These are phyloP conservation scores for Berberis thunbergii DNA, from an alignment of 164 flowering plant genomes.

Conservation along the genomic window DNA sequence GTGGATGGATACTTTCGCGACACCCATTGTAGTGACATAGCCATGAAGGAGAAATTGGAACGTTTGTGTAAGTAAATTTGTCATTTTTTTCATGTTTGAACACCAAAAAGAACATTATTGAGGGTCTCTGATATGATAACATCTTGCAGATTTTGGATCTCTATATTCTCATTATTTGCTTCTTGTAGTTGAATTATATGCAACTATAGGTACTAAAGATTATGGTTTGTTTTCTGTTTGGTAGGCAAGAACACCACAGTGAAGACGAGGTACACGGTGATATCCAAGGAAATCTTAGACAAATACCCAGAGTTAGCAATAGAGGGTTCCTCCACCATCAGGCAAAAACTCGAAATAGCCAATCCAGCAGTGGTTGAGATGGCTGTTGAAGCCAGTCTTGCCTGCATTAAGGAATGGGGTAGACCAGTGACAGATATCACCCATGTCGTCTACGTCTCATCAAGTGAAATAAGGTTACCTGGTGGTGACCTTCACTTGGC, in stretches of 20 bases:
- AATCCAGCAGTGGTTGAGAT: neutral
- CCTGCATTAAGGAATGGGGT: slow-evolving; percentile 1
- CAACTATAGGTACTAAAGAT: too few species aligned
- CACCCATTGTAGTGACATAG: neutral
- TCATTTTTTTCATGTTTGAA: too few species aligned
- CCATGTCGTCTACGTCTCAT: too few species aligned
- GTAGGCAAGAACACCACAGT: slow-evolving; percentile 2
- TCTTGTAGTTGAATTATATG: too few species aligned
- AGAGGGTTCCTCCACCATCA: neutral
- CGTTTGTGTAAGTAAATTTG: neutral
- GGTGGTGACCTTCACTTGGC: too few species aligned
- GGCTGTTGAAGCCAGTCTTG: slow-evolving; percentile 1
- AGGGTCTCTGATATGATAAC: too few species aligned
- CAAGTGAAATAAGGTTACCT: too few species aligned
- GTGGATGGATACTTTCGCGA: neutral
- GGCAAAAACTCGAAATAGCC: neutral
- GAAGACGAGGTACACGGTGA: slow-evolving; percentile 2
- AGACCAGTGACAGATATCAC: neutral
- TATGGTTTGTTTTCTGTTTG: neutral
- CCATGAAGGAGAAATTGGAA: neutral
- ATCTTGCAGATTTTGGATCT: too few species aligned
- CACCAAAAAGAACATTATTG: too few species aligned
- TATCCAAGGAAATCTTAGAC: neutral
- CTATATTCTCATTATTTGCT: too few species aligned
- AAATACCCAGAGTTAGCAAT: neutral